phyloP scores from a whole-genome alignment of 345 rosid genomes.

The Populus nigra region DNA sequence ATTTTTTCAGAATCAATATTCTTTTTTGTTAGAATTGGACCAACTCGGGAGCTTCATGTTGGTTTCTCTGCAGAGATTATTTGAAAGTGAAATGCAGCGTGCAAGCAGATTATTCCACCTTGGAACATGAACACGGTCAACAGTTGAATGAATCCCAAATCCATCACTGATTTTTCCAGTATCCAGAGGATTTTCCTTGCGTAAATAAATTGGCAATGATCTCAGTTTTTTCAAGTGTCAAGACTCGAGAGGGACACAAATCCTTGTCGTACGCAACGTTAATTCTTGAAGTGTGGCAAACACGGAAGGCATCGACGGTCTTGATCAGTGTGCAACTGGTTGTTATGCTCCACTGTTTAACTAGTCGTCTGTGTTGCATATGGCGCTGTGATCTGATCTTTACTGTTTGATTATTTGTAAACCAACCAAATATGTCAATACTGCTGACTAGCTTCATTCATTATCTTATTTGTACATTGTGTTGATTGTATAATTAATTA shows the following conservation, averaged over 20 bases:
- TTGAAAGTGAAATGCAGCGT: neutral
- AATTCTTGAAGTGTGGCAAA: slow-evolving; percentile 13
- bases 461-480: too few species aligned
- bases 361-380: neutral
- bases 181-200: slow-evolving; percentile 1
- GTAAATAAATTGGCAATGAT: neutral
- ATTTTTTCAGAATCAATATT: neutral
- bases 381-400: too few species aligned
- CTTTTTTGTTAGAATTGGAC: neutral
- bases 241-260: slow-evolving; percentile 9
- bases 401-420: too few species aligned
- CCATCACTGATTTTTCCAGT: neutral
- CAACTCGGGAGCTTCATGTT: neutral
- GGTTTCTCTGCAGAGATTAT: neutral
- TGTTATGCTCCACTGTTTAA: neutral
- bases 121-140: slow-evolving; percentile 14
- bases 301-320: slow-evolving; percentile 1
- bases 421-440: too few species aligned
- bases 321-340: slow-evolving; percentile 2
- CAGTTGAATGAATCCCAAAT: neutral
- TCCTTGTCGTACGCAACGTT: slow-evolving; percentile 26
- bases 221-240: neutral
- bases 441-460: too few species aligned
- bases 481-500: too few species aligned
- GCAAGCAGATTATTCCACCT: neutral